phyloP scores from a whole-genome alignment of 495 filamentous ascomycete species.

The Evernia prunastri region DNA sequence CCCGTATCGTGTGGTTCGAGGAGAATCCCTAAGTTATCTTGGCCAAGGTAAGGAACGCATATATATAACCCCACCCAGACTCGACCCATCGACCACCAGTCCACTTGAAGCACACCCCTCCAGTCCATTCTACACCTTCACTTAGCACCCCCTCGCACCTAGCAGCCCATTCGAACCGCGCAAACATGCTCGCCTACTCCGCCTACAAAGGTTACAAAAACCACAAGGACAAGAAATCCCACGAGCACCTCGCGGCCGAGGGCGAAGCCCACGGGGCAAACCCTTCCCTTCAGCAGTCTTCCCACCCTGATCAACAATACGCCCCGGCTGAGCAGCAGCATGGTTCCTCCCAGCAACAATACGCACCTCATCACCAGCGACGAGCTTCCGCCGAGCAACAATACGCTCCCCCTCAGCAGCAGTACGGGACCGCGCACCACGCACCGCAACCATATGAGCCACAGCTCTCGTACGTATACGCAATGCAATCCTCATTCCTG shows the following conservation, averaged over 20 bases:
- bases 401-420: background rate
- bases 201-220: conserved; percentile 3
- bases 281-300: background rate
- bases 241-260: background rate
- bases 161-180: background rate
- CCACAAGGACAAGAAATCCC: conserved; percentile 1
- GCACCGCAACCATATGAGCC: background rate
- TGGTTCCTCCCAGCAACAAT: too few species aligned
- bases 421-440: background rate
- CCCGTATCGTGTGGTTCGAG: too few species aligned
- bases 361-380: too few species aligned
- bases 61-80: too few species aligned
- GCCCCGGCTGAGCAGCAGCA: background rate
- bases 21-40: too few species aligned
- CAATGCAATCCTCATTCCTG: background rate
- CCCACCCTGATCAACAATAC: background rate
- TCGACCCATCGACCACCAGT: too few species aligned
- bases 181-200: conserved; percentile 3
- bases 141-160: too few species aligned
- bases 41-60: too few species aligned
- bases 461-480: too few species aligned
- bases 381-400: too few species aligned
- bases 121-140: too few species aligned
- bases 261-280: background rate
- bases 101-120: too few species aligned